Evolutionary conservation across 495 filamentous ascomycete genomes (phyloP).

Genomic region (Xylona heveae): DNA sequence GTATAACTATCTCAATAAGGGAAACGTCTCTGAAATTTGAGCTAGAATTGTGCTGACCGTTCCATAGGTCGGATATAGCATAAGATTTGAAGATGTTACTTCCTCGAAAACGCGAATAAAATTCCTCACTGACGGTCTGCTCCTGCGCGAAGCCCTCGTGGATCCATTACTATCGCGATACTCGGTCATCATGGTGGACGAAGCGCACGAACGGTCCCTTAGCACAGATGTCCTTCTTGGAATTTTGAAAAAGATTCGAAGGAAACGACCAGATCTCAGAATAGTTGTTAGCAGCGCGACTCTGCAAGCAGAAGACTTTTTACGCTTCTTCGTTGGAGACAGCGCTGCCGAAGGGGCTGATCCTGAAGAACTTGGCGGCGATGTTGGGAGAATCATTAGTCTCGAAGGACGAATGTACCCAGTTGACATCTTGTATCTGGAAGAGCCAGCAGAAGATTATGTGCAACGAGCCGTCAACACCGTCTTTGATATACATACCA

Average conservation of each 20-base stretch:
- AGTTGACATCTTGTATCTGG: slow-evolving; percentile 73
- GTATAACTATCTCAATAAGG: slow-evolving; percentile 8
- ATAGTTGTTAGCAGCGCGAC: slow-evolving; percentile 92
- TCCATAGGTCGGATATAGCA: slow-evolving; percentile 71
- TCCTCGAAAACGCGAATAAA: slow-evolving; percentile 78
- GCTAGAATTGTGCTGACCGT: too few relatives aligned
- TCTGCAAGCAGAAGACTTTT: slow-evolving; percentile 74
- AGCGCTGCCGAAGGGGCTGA: slow-evolving; percentile 8
- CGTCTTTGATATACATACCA: slow-evolving; percentile 82
- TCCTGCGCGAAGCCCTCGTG: slow-evolving; percentile 82
- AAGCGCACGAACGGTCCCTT: slow-evolving; percentile 89
- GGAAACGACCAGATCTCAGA: slow-evolving; percentile 58
- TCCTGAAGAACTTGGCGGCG: slow-evolving; percentile 11
- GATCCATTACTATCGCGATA: slow-evolving; percentile 86
- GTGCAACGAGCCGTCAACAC: slow-evolving; percentile 71
- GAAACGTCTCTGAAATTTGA: too few relatives aligned
- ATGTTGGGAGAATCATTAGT: slow-evolving; percentile 56
- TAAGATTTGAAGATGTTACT: slow-evolving; percentile 92
- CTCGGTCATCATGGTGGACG: slow-evolving; percentile 95
- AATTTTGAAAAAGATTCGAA: slow-evolving; percentile 82
- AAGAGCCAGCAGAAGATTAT: slow-evolving; percentile 68
- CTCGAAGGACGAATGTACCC: slow-evolving; percentile 83
- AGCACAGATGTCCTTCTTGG: slow-evolving; percentile 88
- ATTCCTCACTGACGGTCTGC: slow-evolving; percentile 86
- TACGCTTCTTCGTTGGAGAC: slow-evolving; percentile 49